Percentiles rank a stretch among this genome's conserved stretches.
These are phyloP conservation scores for Aspergillus sp. DNA, from an alignment of 2,329 filamentous ascomycete genomes.

Conservation along the genomic window DNA sequence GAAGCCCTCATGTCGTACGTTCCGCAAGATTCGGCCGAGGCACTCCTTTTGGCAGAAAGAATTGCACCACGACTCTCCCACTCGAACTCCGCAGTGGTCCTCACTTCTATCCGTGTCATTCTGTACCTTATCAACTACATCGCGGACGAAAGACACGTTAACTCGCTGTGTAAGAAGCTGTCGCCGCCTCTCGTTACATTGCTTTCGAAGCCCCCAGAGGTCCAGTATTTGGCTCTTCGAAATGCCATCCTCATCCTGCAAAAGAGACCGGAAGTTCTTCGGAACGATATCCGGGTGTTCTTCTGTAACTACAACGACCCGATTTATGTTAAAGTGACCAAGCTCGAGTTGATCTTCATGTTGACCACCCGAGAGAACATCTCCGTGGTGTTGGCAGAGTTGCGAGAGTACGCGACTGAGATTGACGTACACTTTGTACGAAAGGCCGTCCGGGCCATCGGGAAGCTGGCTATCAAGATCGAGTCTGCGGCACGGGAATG, in stretches of 20 bases:
- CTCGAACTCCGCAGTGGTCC: conserved; percentile 90
- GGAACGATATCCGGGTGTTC: conserved; percentile 96
- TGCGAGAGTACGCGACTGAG: conserved; percentile 92
- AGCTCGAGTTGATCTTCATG: conserved; percentile 98
- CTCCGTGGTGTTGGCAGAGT: conserved; percentile 83
- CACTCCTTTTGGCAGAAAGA: conserved; percentile 80
- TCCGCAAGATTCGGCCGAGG: conserved; percentile 82
- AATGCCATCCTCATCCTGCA: conserved; percentile 94
- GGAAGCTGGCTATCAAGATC: conserved; percentile 97
- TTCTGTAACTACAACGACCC: conserved; percentile 99
- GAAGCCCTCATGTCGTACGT: conserved; percentile 98
- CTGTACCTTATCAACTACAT: conserved; percentile 99
- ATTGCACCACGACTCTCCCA: conserved; percentile 94
- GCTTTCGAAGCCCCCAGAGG: conserved; percentile 90
- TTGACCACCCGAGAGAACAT: conserved; percentile 93
- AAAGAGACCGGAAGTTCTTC: conserved; percentile 80
- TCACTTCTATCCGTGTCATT: conserved; percentile 93
- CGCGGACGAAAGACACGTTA: conserved; percentile 79
- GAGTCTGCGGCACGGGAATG: conserved; percentile 85
- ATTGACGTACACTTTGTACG: conserved; percentile 98
- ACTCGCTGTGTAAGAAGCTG: conserved; percentile 79
- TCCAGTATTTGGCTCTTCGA: conserved; percentile 92
- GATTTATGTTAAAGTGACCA: conserved; percentile 98
- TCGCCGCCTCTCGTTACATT: conserved; percentile 92
- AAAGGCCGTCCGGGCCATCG: conserved; percentile 94